A percentile compares a stretch with the other conserved stretches of the same genome.
These are phyloP conservation scores for Agrocybe praecox DNA, from an alignment of 768 basidiomycete species.

Conservation along the genomic window DNA sequence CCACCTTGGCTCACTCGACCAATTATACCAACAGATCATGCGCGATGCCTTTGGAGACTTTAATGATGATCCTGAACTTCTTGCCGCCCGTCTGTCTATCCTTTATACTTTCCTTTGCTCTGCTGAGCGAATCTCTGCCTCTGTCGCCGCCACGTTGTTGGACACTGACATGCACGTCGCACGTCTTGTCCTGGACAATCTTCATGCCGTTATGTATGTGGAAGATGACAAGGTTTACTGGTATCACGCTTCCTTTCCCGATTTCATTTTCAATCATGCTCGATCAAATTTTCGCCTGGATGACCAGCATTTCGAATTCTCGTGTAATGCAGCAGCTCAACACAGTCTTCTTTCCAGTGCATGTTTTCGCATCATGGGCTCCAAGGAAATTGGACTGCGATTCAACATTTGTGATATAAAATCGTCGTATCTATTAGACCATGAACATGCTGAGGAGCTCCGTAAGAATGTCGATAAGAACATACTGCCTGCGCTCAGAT, in stretches of 20 bases:
- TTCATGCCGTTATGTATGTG: conserved; percentile 10
- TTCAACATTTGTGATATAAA: conserved; percentile 24
- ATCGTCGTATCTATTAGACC: conserved; percentile 19
- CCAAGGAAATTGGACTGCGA: conserved; percentile 4
- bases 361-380: conserved; percentile 19
- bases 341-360: conserved; percentile 6
- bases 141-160: neutral
- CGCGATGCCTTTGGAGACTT: too few species aligned
- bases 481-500: conserved; percentile 8
- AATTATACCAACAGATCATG: too few species aligned
- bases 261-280: conserved; percentile 6
- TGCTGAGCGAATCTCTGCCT: neutral
- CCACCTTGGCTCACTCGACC: too few species aligned
- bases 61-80: neutral
- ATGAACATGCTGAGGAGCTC: neutral
- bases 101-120: conserved; percentile 9
- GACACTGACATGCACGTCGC: neutral
- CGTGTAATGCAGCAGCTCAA: neutral
- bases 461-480: conserved; percentile 8
- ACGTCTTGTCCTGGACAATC: neutral
- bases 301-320: neutral
- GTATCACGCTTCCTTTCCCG: conserved; percentile 12
- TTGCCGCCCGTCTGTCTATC: conserved; percentile 9
- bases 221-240: conserved; percentile 1
- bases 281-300: neutral